Evolutionary conservation across 2,329 filamentous ascomycete species (phyloP).

Genomic region (Xylariaceae sp.): DNA sequence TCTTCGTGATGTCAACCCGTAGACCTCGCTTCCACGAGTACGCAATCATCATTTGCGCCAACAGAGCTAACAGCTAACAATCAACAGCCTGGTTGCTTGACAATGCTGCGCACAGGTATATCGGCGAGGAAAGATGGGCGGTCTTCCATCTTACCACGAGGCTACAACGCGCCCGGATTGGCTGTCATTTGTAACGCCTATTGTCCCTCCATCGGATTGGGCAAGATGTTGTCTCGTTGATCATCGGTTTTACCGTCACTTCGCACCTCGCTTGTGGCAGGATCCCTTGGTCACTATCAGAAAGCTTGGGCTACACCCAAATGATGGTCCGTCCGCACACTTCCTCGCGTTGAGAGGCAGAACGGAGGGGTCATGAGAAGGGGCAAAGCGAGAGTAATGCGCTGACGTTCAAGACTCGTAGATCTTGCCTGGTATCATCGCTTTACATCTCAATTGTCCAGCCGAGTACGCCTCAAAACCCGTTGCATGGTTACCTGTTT

Average conservation of each 20-base stretch:
- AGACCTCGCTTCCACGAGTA: no score
- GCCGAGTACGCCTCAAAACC: constrained; percentile 33
- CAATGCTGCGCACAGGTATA: background rate
- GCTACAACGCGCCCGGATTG: constrained; percentile 46
- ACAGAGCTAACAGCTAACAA: no score
- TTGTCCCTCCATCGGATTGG: constrained; percentile 40
- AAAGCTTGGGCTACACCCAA: constrained; percentile 39
- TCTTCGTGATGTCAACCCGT: no score
- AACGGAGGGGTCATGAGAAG: background rate
- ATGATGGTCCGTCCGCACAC: constrained; percentile 35
- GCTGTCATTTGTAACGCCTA: constrained; percentile 45
- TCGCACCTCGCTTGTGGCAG: constrained; percentile 51
- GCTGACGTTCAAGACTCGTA: constrained; percentile 26
- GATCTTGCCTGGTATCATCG: constrained; percentile 47
- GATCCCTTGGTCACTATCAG: constrained; percentile 42
- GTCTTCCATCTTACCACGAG: constrained; percentile 52
- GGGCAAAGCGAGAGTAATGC: constrained; percentile 18
- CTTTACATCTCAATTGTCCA: constrained; percentile 42
- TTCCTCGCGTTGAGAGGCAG: background rate
- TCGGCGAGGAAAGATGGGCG: constrained; percentile 24
- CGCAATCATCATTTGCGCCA: no score
- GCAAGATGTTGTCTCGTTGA: constrained; percentile 46
- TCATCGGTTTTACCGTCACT: constrained; percentile 43
- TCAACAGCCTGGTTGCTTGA: background rate
- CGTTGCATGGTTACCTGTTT: constrained; percentile 43